These are phyloP conservation scores for Aspergillus homomorphus DNA, from an alignment of 495 filamentous ascomycete genomes.

Conservation along the genomic window DNA sequence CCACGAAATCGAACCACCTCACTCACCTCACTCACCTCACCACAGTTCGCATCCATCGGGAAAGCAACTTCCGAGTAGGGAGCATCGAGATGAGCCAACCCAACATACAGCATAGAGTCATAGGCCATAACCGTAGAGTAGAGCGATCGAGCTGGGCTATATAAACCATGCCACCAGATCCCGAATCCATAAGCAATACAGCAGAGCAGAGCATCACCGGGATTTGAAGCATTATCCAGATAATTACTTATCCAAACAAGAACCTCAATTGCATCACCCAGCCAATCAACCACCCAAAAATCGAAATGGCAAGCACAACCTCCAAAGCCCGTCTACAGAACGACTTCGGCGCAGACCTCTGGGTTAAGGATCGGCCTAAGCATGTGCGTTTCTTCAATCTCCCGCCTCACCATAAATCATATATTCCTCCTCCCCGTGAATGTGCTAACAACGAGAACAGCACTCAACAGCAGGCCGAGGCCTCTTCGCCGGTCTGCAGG, in stretches of 20 bases:
- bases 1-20: conserved; percentile 1
- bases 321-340: conserved; percentile 33
- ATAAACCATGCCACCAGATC: too few species aligned
- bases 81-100: too few species aligned
- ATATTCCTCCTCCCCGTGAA: neutral
- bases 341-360: conserved; percentile 41
- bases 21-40: too few species aligned
- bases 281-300: neutral
- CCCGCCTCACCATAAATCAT: neutral
- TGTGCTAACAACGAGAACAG: too few species aligned
- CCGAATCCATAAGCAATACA: too few species aligned
- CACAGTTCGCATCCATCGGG: too few species aligned
- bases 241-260: neutral
- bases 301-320: conserved; percentile 11
- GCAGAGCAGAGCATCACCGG: too few species aligned
- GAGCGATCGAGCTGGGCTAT: too few species aligned
- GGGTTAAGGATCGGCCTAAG: conserved; percentile 24
- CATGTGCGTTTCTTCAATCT: conserved; percentile 30
- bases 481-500: conserved; percentile 46
- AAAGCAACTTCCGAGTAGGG: too few species aligned
- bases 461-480: conserved; percentile 39
- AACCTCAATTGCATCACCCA: neutral
- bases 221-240: too few species aligned
- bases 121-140: too few species aligned
- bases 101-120: too few species aligned